phyloP scores from a whole-genome alignment of 768 basidiomycete genomes.

The Jaapia argillacea region DNA sequence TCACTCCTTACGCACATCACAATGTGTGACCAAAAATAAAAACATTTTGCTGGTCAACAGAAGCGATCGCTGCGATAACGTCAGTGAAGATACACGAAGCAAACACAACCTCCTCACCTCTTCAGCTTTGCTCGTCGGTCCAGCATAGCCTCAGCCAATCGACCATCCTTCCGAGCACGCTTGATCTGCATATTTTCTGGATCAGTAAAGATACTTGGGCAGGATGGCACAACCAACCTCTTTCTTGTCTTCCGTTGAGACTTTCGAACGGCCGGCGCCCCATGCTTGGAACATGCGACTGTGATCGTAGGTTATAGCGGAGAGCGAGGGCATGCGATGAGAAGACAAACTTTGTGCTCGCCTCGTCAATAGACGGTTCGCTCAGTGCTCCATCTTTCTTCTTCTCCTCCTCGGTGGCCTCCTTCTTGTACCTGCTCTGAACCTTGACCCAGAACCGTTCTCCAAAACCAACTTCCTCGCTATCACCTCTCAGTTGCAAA shows the following conservation, averaged over 20 bases:
- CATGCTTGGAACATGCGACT: slow-evolving; percentile 75
- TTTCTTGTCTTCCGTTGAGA: slow-evolving; percentile 61
- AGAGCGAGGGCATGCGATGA: no score
- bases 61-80: no score
- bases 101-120: no score
- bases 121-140: slow-evolving; percentile 79
- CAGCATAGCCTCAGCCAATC: slow-evolving; percentile 70
- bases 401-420: slow-evolving; percentile 53
- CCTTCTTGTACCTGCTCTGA: slow-evolving; percentile 81
- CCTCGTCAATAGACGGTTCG: slow-evolving; percentile 49
- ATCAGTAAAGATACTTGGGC: slow-evolving; percentile 2
- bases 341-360: slow-evolving; percentile 54
- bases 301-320: slow-evolving; percentile 6
- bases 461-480: slow-evolving; percentile 73
- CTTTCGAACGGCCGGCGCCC: slow-evolving; percentile 70
- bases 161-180: slow-evolving; percentile 67
- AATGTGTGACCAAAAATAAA: no score
- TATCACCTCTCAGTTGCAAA: slow-evolving; percentile 72
- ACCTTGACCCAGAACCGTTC: slow-evolving; percentile 88
- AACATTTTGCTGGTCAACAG: no score
- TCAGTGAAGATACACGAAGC: no score
- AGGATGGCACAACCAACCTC: slow-evolving; percentile 35
- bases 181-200: slow-evolving; percentile 44
- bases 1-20: no score
- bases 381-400: slow-evolving; percentile 30